Conservation (phyloP, 2,329 filamentous ascomycete genomes). For the Fusarium tuaranense region DNA sequence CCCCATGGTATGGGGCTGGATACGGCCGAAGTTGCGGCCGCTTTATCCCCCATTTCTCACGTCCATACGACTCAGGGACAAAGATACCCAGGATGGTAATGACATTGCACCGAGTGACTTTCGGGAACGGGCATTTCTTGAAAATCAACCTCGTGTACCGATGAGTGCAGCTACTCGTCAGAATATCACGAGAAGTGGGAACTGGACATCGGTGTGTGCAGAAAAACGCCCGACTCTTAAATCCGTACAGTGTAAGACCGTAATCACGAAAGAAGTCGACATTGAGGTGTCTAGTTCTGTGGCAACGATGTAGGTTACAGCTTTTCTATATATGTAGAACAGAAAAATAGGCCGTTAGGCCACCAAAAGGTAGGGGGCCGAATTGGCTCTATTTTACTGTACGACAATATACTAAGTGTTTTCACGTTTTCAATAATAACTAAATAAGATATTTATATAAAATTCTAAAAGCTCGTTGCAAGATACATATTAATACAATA, state of each 20-base stretch:
- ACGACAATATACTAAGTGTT: too few species aligned
- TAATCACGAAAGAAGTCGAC: background rate
- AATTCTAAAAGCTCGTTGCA: too few species aligned
- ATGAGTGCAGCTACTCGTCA: background rate
- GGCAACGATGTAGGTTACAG: background rate
- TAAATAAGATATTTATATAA: too few species aligned
- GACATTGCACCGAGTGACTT: background rate
- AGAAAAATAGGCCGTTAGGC: too few species aligned
- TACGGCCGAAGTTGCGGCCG: constrained; percentile 18
- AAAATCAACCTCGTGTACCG: background rate
- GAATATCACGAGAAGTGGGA: background rate
- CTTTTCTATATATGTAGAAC: too few species aligned
- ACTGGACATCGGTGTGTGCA: background rate
- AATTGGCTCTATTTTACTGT: too few species aligned
- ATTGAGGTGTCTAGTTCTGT: background rate
- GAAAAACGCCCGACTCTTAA: background rate
- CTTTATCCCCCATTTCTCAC: background rate
- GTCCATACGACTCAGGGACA: background rate
- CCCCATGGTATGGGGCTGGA: constrained; percentile 38
- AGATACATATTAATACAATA: too few species aligned
- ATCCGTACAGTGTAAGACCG: background rate
- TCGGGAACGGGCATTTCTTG: background rate
- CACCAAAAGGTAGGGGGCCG: too few species aligned
- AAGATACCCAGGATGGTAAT: background rate
- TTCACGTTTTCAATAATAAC: too few species aligned